Evolutionary conservation across 768 basidiomycete genomes (phyloP), one percentile per base, ranked within the genome.

Genomic region (Kwoniella botswanensis): DNA sequence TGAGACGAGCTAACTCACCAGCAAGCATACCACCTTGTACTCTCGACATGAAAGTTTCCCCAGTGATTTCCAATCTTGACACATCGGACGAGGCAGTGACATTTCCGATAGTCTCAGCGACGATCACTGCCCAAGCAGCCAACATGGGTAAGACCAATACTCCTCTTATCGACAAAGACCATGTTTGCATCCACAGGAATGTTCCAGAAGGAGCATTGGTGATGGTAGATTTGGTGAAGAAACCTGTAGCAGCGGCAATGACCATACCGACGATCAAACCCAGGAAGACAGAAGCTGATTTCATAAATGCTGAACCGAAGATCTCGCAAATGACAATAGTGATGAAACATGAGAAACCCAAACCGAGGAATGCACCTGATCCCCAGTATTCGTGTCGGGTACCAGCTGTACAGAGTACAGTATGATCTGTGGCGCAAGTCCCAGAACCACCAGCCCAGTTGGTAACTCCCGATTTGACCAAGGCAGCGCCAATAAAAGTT

Each of bases 361-460:
- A 59, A 42, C 74, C 74, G 55, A 75, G 56, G 65, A 68, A 75
- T 15, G 60, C 60, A 42, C 59, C 74, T 6, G 67, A 70, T 24
- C 73, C 73, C 74, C 71, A 72, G 54, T 60, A 69, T 22, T 75
- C 53, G 1, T 26, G 63, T 12, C 44, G 15, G 0, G 66, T 60
- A 7, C 65, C 66, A 42, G 50, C 66, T 21, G 59, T 64, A 52
- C 74, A 75, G 12, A 57, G 55, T 44, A 75, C 0, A 13, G 74
- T 75, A 61, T 75, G 71, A 54, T 75, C 70, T 4, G 74, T 41
- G 7, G 71, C 71, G 54, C 74, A 75, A 0, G 74, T 10, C 1
- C 63, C 74, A 2, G 70, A 72, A 26, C 74, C 74, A 1, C 74
- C 74, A n/a, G 70, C 71, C 74, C 74, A 75, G 68, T 75, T 75